A percentile compares a stretch with the other conserved stretches of the same genome.
Evolutionary conservation across 2,329 filamentous ascomycete genomes (phyloP).

Genomic region (Venturia oleaginea): DNA sequence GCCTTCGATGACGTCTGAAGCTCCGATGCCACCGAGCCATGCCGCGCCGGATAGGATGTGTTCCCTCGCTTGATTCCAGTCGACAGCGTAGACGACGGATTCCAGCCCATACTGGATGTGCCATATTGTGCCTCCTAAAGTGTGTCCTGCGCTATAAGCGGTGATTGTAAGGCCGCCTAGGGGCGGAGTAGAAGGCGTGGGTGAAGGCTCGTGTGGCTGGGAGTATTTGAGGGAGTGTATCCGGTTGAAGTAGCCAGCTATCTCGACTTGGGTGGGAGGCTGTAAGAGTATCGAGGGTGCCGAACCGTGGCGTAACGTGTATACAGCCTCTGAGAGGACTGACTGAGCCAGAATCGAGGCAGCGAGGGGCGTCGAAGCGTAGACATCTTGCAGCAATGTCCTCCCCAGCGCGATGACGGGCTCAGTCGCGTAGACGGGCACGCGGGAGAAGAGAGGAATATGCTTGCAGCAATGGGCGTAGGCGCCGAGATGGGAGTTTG

Average conservation of each 20-base stretch:
- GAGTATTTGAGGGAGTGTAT: conserved; percentile 95
- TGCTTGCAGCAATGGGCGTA: conserved; percentile 97
- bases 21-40: conserved; percentile 78
- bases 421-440: conserved; percentile 88
- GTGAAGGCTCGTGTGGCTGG: conserved; percentile 82
- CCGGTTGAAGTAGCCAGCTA: conserved; percentile 80
- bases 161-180: conserved; percentile 89
- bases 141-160: conserved; percentile 93
- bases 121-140: conserved; percentile 95
- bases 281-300: conserved; percentile 47
- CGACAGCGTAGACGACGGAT: conserved; percentile 93
- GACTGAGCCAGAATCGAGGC: conserved; percentile 69
- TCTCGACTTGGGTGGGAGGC: conserved; percentile 77
- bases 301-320: conserved; percentile 33
- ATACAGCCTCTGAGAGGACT: conserved; percentile 59
- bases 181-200: conserved; percentile 79
- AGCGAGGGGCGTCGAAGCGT: conserved; percentile 79
- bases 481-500: conserved; percentile 80
- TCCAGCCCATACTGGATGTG: conserved; percentile 95
- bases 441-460: conserved; percentile 80
- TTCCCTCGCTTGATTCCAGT: conserved; percentile 97
- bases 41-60: conserved; percentile 90
- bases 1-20: conserved; percentile 87
- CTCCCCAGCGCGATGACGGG: conserved; percentile 90
- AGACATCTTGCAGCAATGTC: conserved; percentile 84